Base-by-base conservation (phyloP, 345 rosid genomes). In the Eucalyptus decipiens region DNA sequence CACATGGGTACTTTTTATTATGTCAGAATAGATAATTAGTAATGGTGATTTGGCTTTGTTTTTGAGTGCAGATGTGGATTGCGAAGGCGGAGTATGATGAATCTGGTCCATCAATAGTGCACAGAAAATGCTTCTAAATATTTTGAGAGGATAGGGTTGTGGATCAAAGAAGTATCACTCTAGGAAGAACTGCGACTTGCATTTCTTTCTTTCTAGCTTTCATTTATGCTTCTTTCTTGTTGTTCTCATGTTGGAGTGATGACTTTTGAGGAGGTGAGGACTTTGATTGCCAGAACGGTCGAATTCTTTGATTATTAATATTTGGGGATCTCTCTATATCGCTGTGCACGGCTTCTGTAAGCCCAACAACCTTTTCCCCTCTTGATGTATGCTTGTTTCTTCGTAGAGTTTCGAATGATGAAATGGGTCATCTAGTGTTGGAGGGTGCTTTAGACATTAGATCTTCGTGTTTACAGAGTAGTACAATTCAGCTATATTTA, bases 41-140 rank as follows among this genome's bases (percentile, higher is more conserved):
- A 40, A 51, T 51, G 62, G 15, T 17, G 52, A 28, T 28, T 87
- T 42, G 11, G 3, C 15, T 76, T 47, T 72, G 90, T 45, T 28
- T 89, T 89, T 87, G 88, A 26, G 32, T 90, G 91, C 95, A 97
- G 98, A 97, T 97, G 98, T 97, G 98, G 99, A 97, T 97, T 67
- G 96, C 99, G 3, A 97, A 97, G 95, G 97, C 97, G 23, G 99
- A 97, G 92, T 97, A 96, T 16, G 99, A 97, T 48, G 99, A 97
- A 89, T 96, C 99, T 7, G 98, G 99, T 13, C 98, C 98, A 14
- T 96, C 99, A 11, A 97, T 97, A 43, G 98, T 97, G 88, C 99
- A 97, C 91, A 92, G 99, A 94, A 96, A 97, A 83, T 97, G 99
- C 94, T 96, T 97, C 95, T 97, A 93, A 95, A 76, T 34, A 45